Evolutionary conservation across 225 moss, liverwort and hornwort genomes (phyloP), one percentile per base, ranked within the genome.

Genomic region (Asterella californica): DNA sequence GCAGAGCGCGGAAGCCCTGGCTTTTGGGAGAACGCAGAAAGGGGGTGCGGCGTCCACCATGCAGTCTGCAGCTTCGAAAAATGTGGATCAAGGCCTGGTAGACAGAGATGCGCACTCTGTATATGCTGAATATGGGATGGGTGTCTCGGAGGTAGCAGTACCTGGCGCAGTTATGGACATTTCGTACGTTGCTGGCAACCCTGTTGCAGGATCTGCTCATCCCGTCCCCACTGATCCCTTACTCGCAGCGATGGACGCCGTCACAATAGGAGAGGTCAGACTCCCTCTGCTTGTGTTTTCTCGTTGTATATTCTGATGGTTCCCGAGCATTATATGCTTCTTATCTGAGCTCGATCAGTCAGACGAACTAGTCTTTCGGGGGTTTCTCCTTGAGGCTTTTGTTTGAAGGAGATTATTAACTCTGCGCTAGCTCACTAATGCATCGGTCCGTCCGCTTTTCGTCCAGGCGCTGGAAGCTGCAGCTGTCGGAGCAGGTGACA

Each of bases 251-350:
- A 54, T 83, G 1, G 93, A 93, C 14, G 92, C 90, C 19, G 63
- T 95, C 11, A 95, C 95, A 11, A 92, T 95, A 17, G 95, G 95
- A 75, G 95, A 95, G 77, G 95, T 95, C 76, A 78, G 80, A 22
- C 6, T 60, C 21, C 0, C 38, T 63, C 42, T 42, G 24, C 55
- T 55, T 22, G 2, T 22, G 55, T 15, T 55, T 22, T 22, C 10
- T 55, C 22, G 5, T 55, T 22, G 55, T n/a, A n/a, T n/a, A n/a
- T n/a, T n/a, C n/a, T n/a, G n/a, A n/a, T n/a, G n/a, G n/a, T n/a
- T n/a, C n/a, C n/a, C n/a, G n/a, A n/a, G n/a, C n/a, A n/a, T n/a
- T n/a, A n/a, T n/a, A n/a, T n/a, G n/a, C n/a, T n/a, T n/a, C n/a
- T n/a, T n/a, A n/a, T n/a, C n/a, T n/a, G n/a, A n/a, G n/a, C n/a